Percentiles rank a stretch among this genome's conserved stretches.
Evolutionary conservation across 805 yeast genomes (phyloP).

Genomic region (Cyberlindnera euphorbiiphila): DNA sequence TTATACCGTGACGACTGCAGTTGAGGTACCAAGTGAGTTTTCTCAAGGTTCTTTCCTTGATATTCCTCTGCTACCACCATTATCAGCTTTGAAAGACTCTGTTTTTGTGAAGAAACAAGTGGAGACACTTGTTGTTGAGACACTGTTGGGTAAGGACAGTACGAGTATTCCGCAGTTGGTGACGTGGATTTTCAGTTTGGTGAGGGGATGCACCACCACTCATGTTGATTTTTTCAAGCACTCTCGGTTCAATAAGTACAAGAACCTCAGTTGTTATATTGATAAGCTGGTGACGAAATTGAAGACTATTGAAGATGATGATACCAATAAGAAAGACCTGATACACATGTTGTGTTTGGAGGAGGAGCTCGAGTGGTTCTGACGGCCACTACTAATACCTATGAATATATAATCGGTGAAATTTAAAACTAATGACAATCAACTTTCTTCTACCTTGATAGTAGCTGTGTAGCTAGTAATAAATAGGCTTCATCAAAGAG

Average conservation of each 20-base stretch:
- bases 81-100: constrained; percentile 35
- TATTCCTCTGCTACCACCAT: constrained; percentile 30
- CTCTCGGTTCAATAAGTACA: constrained; percentile 21
- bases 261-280: constrained; percentile 24
- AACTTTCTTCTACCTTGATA: too few species aligned
- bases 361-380: constrained; percentile 10
- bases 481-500: too few species aligned
- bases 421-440: too few species aligned
- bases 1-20: constrained; percentile 3
- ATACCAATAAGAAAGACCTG: constrained; percentile 14
- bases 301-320: constrained; percentile 8
- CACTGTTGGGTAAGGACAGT: constrained; percentile 1
- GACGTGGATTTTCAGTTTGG: constrained; percentile 20
- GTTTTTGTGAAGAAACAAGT: constrained; percentile 34
- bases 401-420: too few species aligned
- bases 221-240: constrained; percentile 23
- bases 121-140: constrained; percentile 30
- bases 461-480: too few species aligned
- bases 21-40: neutral
- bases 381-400: neutral
- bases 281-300: constrained; percentile 20
- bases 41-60: constrained; percentile 17
- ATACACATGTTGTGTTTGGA: constrained; percentile 12
- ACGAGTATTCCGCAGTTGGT: constrained; percentile 13
- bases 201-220: constrained; percentile 25